Evolutionary conservation across 2,329 filamentous ascomycete species (phyloP).

Genomic region (Waltergamsia citrina): DNA sequence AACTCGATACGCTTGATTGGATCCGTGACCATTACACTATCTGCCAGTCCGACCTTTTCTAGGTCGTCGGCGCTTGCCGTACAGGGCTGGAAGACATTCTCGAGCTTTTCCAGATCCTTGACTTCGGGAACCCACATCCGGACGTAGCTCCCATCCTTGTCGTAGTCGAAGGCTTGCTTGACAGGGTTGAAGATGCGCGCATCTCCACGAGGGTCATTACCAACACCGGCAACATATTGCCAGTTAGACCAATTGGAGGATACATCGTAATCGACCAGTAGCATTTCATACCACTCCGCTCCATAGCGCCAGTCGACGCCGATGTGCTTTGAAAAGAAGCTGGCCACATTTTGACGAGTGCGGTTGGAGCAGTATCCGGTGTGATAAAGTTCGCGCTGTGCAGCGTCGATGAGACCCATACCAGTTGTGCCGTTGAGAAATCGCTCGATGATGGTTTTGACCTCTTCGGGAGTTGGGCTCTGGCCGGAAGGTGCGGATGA

Average conservation of each 20-base stretch:
- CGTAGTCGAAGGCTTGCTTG: constrained; percentile 73
- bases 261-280: constrained; percentile 68
- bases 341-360: constrained; percentile 67
- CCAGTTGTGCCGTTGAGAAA: constrained; percentile 62
- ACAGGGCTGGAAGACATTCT: constrained; percentile 63
- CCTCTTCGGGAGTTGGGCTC: constrained; percentile 28
- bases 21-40: constrained; percentile 55
- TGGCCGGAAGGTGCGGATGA: constrained; percentile 22
- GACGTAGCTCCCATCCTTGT: constrained; percentile 59
- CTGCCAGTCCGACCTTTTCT: constrained; percentile 42
- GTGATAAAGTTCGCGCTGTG: constrained; percentile 61
- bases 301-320: constrained; percentile 72
- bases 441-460: constrained; percentile 41
- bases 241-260: constrained; percentile 74
- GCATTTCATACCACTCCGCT: constrained; percentile 73
- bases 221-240: constrained; percentile 74
- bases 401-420: constrained; percentile 68
- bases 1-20: constrained; percentile 60
- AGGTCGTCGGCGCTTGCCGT: constrained; percentile 51
- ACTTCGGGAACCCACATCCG: constrained; percentile 67
- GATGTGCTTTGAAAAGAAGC: constrained; percentile 63
- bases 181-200: constrained; percentile 73
- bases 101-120: constrained; percentile 36
- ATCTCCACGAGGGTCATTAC: constrained; percentile 66
- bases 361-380: constrained; percentile 75